Percentiles rank a stretch among this genome's conserved stretches.
phyloP scores from a whole-genome alignment of 495 filamentous ascomycete species.

The Melanomma pulvis-pyrius region DNA sequence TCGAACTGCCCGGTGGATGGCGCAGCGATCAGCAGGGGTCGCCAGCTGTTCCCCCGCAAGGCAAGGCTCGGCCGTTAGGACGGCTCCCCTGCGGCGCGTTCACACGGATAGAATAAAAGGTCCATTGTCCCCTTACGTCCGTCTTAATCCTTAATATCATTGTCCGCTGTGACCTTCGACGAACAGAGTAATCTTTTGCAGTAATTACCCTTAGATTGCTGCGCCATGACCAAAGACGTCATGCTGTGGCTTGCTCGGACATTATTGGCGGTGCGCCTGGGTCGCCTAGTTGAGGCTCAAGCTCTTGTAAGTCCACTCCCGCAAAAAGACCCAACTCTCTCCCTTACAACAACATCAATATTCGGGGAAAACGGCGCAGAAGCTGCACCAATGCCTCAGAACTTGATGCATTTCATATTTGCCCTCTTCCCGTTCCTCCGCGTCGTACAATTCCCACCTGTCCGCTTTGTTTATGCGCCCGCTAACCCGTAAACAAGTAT shows the following conservation, averaged over 20 bases:
- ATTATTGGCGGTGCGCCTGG: slow-evolving; percentile 31
- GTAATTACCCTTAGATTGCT: no score
- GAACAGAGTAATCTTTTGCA: no score
- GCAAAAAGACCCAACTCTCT: not conserved
- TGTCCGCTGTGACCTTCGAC: no score
- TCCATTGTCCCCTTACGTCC: not conserved
- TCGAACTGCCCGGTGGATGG: not conserved
- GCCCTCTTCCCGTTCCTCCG: slow-evolving; percentile 33
- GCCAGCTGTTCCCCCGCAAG: not conserved
- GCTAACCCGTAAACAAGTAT: slow-evolving; percentile 36
- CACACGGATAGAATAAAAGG: not conserved
- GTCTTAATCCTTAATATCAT: no score
- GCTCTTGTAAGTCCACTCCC: slow-evolving; percentile 3
- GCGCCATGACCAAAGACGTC: not conserved
- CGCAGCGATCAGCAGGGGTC: not conserved
- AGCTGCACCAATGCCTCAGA: slow-evolving; percentile 29
- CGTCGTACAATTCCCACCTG: slow-evolving; percentile 12
- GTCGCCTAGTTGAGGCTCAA: slow-evolving; percentile 19
- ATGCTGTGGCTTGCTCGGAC: slow-evolving; percentile 35
- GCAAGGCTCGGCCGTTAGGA: slow-evolving; percentile 1
- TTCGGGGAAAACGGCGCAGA: not conserved
- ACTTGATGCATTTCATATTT: slow-evolving; percentile 25
- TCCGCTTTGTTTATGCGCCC: slow-evolving; percentile 11
- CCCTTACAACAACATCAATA: slow-evolving; percentile 9
- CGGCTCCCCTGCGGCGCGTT: slow-evolving; percentile 3